These are phyloP conservation scores for Litsea cubeba DNA, from an alignment of 164 flowering plant genomes.

Conservation along the genomic window DNA sequence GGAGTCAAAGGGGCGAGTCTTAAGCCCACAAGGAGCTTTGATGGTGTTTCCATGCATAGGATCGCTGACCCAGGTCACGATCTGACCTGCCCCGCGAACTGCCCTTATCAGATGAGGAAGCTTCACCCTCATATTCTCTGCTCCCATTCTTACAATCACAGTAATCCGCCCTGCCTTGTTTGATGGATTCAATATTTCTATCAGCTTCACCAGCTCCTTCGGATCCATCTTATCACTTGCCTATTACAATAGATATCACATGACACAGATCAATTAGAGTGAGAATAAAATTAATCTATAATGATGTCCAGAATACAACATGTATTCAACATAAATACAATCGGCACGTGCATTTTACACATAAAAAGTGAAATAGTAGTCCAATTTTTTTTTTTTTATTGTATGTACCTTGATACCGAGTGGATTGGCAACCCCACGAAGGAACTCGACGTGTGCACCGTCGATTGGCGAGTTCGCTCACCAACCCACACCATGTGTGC, in stretches of 20 bases:
- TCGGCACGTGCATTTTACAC: not conserved
- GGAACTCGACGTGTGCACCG: constrained; percentile 92
- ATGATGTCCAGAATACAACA: too few relatives aligned
- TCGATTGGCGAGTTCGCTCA: constrained; percentile 89
- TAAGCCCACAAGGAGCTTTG: constrained; percentile 94
- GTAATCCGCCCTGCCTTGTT: constrained; percentile 89
- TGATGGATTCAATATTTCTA: constrained; percentile 72
- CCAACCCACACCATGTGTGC: constrained; percentile 97
- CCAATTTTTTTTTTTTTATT: too few relatives aligned
- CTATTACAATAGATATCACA: constrained; percentile 27
- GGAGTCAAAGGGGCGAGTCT: constrained; percentile 92
- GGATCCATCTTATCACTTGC: constrained; percentile 96
- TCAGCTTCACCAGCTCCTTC: constrained; percentile 69
- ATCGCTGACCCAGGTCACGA: constrained; percentile 96
- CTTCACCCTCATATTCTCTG: constrained; percentile 98
- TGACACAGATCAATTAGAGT: not conserved
- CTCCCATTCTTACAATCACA: constrained; percentile 82
- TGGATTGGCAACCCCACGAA: constrained; percentile 85
- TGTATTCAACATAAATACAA: too few relatives aligned
- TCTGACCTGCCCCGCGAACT: constrained; percentile 75
- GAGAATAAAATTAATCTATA: too few relatives aligned
- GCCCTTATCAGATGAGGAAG: constrained; percentile 89
- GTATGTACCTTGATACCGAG: constrained; percentile 75
- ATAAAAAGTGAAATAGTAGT: not conserved
- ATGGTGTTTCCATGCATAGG: constrained; percentile 98